Evolutionary conservation across 306 rosid species (phyloP), one percentile per base, ranked within the genome.

Genomic region (Pyrus betulifolia): DNA sequence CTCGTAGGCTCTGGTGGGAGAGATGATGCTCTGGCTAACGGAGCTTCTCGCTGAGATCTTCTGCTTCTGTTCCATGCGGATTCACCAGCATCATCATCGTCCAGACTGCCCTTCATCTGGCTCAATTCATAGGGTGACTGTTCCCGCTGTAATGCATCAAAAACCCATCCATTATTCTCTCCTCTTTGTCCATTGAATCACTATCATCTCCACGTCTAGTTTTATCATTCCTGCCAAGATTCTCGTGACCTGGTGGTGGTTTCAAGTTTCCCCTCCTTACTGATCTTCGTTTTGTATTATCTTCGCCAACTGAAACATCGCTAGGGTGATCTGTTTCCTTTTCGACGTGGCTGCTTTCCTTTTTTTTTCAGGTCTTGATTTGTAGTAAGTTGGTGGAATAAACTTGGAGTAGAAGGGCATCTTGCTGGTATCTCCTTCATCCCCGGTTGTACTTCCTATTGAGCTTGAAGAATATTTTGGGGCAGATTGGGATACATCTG

Each of bases 321-420:
- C 27, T 55, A 33, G 45, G 52, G 19, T 74, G 69, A 17, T 80
- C 78, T 78, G 79, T 40, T 38, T 84, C 84, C 82, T 35, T 79
- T 14, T 79, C 82, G 11, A 22, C 27, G 25, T 30, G 70, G 38
- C 45, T 75, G 55, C n/a, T 74, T 78, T 79, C 80, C 27, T 60
- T 51, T 77, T 25, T 25, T 66, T 78, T 30, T 40, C 83, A 18
- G 85, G 65, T 27, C 78, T 89, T 6, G 74, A 75, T 82, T 84
- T 89, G 75, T 82, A 82, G 82, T 90, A 95, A 58, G 97, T 97
- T 0, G 99, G 97, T 23, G 87, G 88, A 59, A 82, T 17, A 19
- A 65, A 61, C 82, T 70, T 79, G 61, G 52, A 67, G 77, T 75
- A 31, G 69, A 74, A 81, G 74, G 91, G 90, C 67, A 14, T 84